Conservation (phyloP, 2,329 filamentous ascomycete genomes). For the Penicillium janthinellum region DNA sequence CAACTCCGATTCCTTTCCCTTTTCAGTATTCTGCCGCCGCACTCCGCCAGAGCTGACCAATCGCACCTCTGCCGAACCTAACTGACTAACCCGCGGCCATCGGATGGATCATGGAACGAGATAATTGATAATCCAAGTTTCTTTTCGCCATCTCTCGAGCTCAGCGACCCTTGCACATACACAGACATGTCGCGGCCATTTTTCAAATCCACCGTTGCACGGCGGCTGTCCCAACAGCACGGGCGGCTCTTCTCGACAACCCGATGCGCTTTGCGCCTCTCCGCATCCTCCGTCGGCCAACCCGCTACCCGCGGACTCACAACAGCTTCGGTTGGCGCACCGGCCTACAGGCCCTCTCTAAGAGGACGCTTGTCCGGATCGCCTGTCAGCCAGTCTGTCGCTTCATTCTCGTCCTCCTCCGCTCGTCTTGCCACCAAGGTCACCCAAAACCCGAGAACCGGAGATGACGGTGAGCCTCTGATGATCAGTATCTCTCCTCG, state of each 20-base stretch:
- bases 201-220: conserved; percentile 26
- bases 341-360: background rate
- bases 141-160: conserved; percentile 6
- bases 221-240: conserved; percentile 27
- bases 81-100: conserved; percentile 34
- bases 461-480: conserved; percentile 85
- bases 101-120: conserved; percentile 19
- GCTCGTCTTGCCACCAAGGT: conserved; percentile 46
- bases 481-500: conserved; percentile 79
- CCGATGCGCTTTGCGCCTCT: conserved; percentile 28
- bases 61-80: conserved; percentile 24
- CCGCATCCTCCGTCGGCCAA: conserved; percentile 33
- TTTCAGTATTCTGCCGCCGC: conserved; percentile 30
- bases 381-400: conserved; percentile 23
- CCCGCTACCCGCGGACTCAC: conserved; percentile 21
- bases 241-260: conserved; percentile 28
- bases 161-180: background rate
- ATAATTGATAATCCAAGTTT: conserved; percentile 26
- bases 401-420: conserved; percentile 40
- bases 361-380: conserved; percentile 1
- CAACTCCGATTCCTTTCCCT: conserved; percentile 14
- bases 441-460: conserved; percentile 68
- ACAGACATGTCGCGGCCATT: conserved; percentile 35
- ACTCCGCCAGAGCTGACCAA: conserved; percentile 33
- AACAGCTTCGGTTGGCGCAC: conserved; percentile 1